Evolutionary conservation across 2,329 filamentous ascomycete species (phyloP).

Genomic region (Grosmannia huntii): DNA sequence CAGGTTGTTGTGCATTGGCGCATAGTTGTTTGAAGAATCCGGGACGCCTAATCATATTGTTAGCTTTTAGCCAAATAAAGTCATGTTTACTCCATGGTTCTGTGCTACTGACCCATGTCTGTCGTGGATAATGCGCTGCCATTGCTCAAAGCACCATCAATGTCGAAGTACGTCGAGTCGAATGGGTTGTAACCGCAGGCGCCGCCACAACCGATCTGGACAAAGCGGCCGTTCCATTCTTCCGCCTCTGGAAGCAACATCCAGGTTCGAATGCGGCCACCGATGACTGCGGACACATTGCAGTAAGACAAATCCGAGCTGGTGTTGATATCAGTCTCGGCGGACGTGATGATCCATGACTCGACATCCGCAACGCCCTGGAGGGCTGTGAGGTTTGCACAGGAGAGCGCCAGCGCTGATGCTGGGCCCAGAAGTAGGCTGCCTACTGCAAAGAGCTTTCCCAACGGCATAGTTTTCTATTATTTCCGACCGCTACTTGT

Average conservation of each 20-base stretch:
- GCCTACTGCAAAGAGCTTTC: neutral
- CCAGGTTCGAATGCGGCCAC: neutral
- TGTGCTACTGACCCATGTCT: neutral
- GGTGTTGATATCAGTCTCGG: neutral
- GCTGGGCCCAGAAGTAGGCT: neutral
- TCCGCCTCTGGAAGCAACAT: neutral
- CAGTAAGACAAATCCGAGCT: neutral
- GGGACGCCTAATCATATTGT: neutral
- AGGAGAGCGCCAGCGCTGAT: neutral
- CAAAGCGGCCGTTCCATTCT: conserved; percentile 22
- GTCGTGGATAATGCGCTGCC: neutral
- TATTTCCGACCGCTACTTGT: neutral
- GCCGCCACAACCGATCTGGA: conserved; percentile 24
- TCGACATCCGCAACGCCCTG: neutral
- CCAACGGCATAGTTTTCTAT: neutral
- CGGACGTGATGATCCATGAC: neutral
- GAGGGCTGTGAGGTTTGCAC: neutral
- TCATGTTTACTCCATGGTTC: too few species aligned
- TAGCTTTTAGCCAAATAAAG: neutral
- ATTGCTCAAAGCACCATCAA: neutral
- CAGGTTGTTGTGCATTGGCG: conserved; percentile 7
- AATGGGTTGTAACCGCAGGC: conserved; percentile 17
- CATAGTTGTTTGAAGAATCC: neutral
- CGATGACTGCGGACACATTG: neutral
- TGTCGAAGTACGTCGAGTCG: neutral